phyloP scores from a whole-genome alignment of 192 early-diverging fungal genomes.

The Coemansia erecta region DNA sequence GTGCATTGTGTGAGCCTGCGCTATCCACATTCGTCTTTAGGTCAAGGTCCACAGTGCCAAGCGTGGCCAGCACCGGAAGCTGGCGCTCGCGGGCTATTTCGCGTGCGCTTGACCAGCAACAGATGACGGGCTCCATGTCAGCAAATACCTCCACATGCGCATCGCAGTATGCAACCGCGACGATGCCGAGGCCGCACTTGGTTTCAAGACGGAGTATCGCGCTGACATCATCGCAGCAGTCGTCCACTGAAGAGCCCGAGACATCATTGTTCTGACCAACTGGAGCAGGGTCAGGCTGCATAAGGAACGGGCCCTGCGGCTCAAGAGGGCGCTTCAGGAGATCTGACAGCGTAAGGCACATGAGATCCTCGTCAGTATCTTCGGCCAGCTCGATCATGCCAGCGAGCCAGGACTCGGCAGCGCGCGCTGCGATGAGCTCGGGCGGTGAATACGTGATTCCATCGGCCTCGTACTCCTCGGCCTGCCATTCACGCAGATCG shows the following conservation, averaged over 20 bases:
- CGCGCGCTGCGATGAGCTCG: slow-evolving; percentile 42
- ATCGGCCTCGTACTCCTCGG: slow-evolving; percentile 43
- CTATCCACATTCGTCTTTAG: slow-evolving; percentile 21
- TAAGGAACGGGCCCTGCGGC: slow-evolving; percentile 50
- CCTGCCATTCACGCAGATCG: slow-evolving; percentile 52
- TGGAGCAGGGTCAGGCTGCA: slow-evolving; percentile 49
- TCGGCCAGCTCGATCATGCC: slow-evolving; percentile 18
- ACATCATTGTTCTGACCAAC: slow-evolving; percentile 13
- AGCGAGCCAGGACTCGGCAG: slow-evolving; percentile 28
- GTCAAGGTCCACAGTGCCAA: slow-evolving; percentile 56
- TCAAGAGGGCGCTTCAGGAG: slow-evolving; percentile 14
- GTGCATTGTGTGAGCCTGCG: not conserved
- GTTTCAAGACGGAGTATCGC: slow-evolving; percentile 41
- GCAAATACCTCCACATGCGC: slow-evolving; percentile 64
- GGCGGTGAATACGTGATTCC: slow-evolving; percentile 32
- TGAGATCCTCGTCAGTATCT: slow-evolving; percentile 10
- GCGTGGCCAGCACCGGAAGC: slow-evolving; percentile 55
- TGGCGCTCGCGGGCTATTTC: slow-evolving; percentile 10
- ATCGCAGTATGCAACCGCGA: slow-evolving; percentile 61
- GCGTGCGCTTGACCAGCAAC: slow-evolving; percentile 28
- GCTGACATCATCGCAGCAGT: slow-evolving; percentile 39
- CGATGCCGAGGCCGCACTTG: slow-evolving; percentile 49
- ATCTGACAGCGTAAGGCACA: slow-evolving; percentile 28
- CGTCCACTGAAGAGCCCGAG: slow-evolving; percentile 7
- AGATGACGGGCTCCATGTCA: slow-evolving; percentile 57